Evolutionary conservation across 148 eudicot genomes (phyloP).

Genomic region (Oxyria digyna): DNA sequence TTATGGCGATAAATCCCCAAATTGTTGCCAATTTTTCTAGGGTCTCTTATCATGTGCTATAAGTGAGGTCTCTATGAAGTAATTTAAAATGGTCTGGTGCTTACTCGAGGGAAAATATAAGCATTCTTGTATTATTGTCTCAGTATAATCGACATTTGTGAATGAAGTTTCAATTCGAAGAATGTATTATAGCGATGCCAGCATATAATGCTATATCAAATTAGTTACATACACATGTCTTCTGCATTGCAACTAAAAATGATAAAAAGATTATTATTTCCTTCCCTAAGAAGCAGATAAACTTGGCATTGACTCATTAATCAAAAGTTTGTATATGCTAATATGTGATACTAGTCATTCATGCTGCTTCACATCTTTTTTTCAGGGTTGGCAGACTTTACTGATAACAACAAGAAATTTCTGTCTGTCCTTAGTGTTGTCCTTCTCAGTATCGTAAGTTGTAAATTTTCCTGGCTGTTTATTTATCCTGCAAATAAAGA

Average conservation of each 20-base stretch:
- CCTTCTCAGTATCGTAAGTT: constrained; percentile 68
- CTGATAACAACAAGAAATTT: constrained; percentile 68
- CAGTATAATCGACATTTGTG: too few species aligned
- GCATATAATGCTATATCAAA: not conserved
- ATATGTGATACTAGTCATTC: not conserved
- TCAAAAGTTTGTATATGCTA: not conserved
- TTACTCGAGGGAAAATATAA: too few species aligned
- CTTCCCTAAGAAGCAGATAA: not conserved
- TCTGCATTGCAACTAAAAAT: not conserved
- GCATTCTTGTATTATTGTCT: too few species aligned
- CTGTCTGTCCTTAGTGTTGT: constrained; percentile 62
- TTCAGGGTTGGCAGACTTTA: constrained; percentile 62
- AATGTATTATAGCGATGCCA: too few species aligned
- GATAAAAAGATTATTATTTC: not conserved
- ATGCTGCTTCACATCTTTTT: not conserved
- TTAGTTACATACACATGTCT: not conserved
- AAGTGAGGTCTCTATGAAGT: too few species aligned
- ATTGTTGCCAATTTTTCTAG: not conserved
- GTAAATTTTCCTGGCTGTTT: not conserved
- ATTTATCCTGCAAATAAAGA: not conserved
- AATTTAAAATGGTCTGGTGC: too few species aligned
- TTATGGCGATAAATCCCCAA: not conserved
- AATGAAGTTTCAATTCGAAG: too few species aligned
- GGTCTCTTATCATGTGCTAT: not conserved
- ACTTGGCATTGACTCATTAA: not conserved